phyloP scores from a whole-genome alignment of 768 basidiomycete genomes.

The Boletus barrowsii region DNA sequence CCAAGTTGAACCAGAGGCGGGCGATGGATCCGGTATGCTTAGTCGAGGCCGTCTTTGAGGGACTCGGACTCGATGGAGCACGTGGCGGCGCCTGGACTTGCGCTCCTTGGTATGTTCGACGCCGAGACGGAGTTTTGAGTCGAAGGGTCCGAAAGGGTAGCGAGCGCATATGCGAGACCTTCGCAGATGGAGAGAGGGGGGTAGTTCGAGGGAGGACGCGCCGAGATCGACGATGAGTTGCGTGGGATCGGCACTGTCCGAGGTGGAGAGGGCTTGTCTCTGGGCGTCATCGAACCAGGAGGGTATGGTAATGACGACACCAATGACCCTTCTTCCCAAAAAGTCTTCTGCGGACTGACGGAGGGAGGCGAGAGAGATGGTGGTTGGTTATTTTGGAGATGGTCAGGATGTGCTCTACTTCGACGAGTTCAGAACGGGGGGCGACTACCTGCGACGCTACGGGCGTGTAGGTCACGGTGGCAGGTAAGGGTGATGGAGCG shows the following conservation, averaged over 20 bases:
- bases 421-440: constrained; percentile 67
- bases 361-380: constrained; percentile 82
- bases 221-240: constrained; percentile 83
- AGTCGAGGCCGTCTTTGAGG: constrained; percentile 93
- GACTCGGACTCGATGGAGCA: constrained; percentile 91
- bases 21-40: constrained; percentile 70
- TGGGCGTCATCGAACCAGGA: constrained; percentile 69
- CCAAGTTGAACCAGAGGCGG: constrained; percentile 55
- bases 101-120: constrained; percentile 92
- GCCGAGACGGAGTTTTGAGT: constrained; percentile 79
- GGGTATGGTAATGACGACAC: constrained; percentile 84
- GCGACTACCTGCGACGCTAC: constrained; percentile 66
- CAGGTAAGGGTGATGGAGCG: constrained; percentile 64
- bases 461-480: constrained; percentile 55
- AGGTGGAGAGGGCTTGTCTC: constrained; percentile 63
- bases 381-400: constrained; percentile 79
- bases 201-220: constrained; percentile 65
- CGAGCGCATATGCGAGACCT: constrained; percentile 67
- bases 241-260: constrained; percentile 37
- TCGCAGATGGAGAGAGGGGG: constrained; percentile 71
- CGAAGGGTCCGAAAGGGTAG: constrained; percentile 52
- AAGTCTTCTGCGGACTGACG: constrained; percentile 88
- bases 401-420: constrained; percentile 68
- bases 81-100: constrained; percentile 81
- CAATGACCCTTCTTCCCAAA: constrained; percentile 72